Evolutionary conservation across 352 stramenopile genomes (phyloP).

Genomic region (Pythium diclinum): DNA sequence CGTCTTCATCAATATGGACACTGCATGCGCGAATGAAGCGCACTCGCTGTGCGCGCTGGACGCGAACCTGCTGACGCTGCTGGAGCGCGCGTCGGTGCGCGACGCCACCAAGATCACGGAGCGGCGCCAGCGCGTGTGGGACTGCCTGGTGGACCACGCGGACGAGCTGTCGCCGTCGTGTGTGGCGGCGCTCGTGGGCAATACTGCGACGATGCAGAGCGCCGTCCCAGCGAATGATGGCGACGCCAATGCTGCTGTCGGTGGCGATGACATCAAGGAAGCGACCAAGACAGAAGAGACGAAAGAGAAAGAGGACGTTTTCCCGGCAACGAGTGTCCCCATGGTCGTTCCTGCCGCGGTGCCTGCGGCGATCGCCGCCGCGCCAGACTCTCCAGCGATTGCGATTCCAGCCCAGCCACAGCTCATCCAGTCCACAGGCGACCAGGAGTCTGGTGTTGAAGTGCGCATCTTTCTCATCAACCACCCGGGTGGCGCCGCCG

Average conservation of each 20-base stretch:
- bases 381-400: neutral
- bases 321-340: neutral
- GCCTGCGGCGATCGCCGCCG: neutral
- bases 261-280: neutral
- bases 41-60: conserved; percentile 44
- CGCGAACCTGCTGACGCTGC: conserved; percentile 45
- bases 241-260: neutral
- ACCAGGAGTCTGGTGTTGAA: conserved; percentile 21
- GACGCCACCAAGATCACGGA: conserved; percentile 39
- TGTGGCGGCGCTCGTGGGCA: conserved; percentile 38
- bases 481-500: conserved; percentile 12
- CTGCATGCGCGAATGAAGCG: conserved; percentile 40
- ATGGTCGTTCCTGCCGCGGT: neutral
- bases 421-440: conserved; percentile 8
- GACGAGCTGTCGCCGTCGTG: conserved; percentile 55
- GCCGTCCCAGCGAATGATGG: conserved; percentile 11
- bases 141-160: conserved; percentile 52
- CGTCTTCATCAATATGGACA: conserved; percentile 14
- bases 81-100: conserved; percentile 32
- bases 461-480: conserved; percentile 28
- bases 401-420: conserved; percentile 3
- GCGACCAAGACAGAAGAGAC: neutral
- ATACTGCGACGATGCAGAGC: conserved; percentile 23
- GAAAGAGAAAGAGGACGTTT: neutral
- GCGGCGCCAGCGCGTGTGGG: conserved; percentile 39